Evolutionary conservation across 164 flowering plant species (phyloP).

Genomic region (Pachysandra terminalis): DNA sequence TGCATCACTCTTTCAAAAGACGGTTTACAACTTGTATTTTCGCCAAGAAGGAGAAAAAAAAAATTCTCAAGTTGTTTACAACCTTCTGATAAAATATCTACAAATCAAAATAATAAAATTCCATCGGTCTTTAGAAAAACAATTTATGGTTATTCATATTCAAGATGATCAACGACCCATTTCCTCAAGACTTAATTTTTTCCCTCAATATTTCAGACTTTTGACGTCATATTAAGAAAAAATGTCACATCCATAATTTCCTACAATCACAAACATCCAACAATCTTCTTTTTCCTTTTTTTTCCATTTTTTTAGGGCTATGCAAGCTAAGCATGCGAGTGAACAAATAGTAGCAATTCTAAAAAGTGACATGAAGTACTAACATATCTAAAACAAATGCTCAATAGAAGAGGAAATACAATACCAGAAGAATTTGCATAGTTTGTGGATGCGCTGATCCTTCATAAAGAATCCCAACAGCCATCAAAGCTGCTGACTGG

Average conservation of each 20-base stretch:
- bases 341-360: not conserved
- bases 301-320: not conserved
- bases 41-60: not conserved
- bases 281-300: not conserved
- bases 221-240: no score
- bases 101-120: not conserved
- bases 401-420: not conserved
- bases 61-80: no score
- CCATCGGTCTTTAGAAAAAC: no score
- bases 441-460: constrained; percentile 91
- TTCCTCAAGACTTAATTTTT: no score
- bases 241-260: no score
- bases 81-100: not conserved
- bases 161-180: no score
- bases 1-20: no score
- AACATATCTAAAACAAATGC: no score
- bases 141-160: no score
- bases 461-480: constrained; percentile 87
- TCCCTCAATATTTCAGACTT: no score
- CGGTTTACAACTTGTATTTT: not conserved
- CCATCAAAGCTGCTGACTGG: constrained; percentile 93
- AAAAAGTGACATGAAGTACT: not conserved
- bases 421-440: constrained; percentile 87
- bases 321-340: not conserved
- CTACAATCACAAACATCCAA: not conserved